phyloP scores from a whole-genome alignment of 2,329 filamentous ascomycete genomes.

The Penicillium sp. region DNA sequence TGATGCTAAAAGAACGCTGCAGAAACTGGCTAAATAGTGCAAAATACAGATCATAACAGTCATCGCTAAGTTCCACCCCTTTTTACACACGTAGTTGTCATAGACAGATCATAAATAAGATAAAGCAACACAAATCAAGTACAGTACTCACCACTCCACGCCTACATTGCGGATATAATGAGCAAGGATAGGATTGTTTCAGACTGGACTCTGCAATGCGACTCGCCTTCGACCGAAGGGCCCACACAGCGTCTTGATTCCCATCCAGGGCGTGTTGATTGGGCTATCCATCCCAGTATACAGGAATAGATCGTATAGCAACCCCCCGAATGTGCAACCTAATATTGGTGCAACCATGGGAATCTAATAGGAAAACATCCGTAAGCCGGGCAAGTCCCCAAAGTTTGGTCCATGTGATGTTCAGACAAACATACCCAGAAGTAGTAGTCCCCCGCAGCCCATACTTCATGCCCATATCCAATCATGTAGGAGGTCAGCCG shows the following conservation, averaged over 20 bases:
- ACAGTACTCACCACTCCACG: neutral
- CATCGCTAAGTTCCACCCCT: neutral
- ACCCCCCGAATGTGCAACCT: slow-evolving; percentile 62
- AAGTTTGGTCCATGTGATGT: neutral
- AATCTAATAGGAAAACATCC: slow-evolving; percentile 45
- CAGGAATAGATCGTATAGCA: slow-evolving; percentile 65
- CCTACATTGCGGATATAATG: neutral
- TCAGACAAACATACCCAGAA: slow-evolving; percentile 57
- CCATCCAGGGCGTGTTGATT: slow-evolving; percentile 65
- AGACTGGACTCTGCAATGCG: slow-evolving; percentile 17
- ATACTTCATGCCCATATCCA: slow-evolving; percentile 66
- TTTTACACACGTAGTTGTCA: neutral
- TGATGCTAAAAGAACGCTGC: neutral
- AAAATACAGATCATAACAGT: neutral
- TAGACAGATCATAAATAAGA: neutral
- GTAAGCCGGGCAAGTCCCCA: neutral
- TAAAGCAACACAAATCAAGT: neutral
- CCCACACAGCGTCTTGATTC: slow-evolving; percentile 53
- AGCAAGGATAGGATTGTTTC: neutral
- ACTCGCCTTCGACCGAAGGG: slow-evolving; percentile 14
- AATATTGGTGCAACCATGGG: slow-evolving; percentile 70
- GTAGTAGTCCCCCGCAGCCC: slow-evolving; percentile 66
- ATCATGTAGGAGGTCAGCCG: slow-evolving; percentile 64
- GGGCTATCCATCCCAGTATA: slow-evolving; percentile 66
- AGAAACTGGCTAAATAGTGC: neutral